A percentile compares a stretch with the other conserved stretches of the same genome.
Evolutionary conservation across 108 stramenopile species (phyloP).

Genomic region (Nitzschia palea): DNA sequence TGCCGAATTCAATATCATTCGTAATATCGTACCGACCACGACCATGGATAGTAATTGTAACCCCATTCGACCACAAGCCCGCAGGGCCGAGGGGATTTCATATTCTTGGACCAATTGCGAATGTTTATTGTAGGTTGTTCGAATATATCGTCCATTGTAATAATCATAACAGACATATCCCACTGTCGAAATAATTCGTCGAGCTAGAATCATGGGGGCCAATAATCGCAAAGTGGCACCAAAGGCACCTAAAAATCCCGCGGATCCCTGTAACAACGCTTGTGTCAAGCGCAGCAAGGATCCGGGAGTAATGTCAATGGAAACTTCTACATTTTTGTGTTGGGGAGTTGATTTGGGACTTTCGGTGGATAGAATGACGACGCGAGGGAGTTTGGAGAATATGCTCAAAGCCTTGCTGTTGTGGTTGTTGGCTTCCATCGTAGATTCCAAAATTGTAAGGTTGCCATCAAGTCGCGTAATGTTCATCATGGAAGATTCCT

Average conservation of each 20-base stretch:
- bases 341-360: no score
- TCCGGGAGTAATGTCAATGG: constrained; percentile 25
- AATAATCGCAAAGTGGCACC: constrained; percentile 36
- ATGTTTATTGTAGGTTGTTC: constrained; percentile 57
- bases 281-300: constrained; percentile 10
- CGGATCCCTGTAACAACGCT: neutral
- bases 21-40: constrained; percentile 26
- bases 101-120: constrained; percentile 50
- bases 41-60: constrained; percentile 52
- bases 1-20: constrained; percentile 30
- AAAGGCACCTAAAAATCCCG: constrained; percentile 22
- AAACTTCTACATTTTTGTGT: constrained; percentile 13
- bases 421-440: no score
- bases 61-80: constrained; percentile 40
- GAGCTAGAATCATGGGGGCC: constrained; percentile 48
- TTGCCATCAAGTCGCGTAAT: no score
- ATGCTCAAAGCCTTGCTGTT: no score
- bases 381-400: no score
- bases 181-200: constrained; percentile 23
- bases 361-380: no score
- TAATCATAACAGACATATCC: constrained; percentile 40
- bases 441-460: no score
- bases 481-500: no score
- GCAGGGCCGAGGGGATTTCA: constrained; percentile 54
- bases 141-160: constrained; percentile 58